A percentile compares a stretch with the other conserved stretches of the same genome.
These are phyloP conservation scores for Meripilus lineatus DNA, from an alignment of 1,284 basidiomycete species.

Conservation along the genomic window DNA sequence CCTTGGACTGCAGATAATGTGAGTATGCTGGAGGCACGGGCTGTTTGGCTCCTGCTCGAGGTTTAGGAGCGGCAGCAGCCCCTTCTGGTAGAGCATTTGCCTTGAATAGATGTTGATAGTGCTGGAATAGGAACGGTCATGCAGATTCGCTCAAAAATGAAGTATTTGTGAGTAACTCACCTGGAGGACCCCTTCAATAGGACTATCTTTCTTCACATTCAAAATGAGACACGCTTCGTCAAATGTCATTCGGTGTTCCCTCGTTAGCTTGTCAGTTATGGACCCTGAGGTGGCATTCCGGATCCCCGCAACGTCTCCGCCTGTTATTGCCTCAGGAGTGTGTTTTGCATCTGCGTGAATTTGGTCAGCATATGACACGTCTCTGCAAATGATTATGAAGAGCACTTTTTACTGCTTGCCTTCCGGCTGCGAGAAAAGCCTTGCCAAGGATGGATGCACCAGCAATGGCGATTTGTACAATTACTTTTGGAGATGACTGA, in stretches of 20 bases:
- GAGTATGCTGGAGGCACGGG: constrained; percentile 54
- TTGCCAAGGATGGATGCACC: constrained; percentile 86
- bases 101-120: constrained; percentile 92
- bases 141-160: neutral
- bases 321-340: constrained; percentile 55
- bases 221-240: constrained; percentile 96
- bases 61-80: constrained; percentile 42
- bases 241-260: constrained; percentile 88
- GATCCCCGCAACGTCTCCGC: constrained; percentile 65
- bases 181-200: constrained; percentile 67
- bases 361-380: neutral
- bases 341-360: constrained; percentile 63
- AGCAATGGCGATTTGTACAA: constrained; percentile 81
- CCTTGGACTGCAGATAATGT: constrained; percentile 96
- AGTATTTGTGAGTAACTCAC: constrained; percentile 37
- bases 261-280: constrained; percentile 70
- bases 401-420: constrained; percentile 89
- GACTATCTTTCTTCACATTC: constrained; percentile 79
- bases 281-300: constrained; percentile 72
- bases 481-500: constrained; percentile 69
- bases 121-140: constrained; percentile 40
- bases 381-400: neutral
- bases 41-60: constrained; percentile 40
- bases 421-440: constrained; percentile 87
- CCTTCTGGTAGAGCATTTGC: constrained; percentile 73